These are phyloP conservation scores for Sphaerobolus stellatus DNA, from an alignment of 1,284 basidiomycete species.

Conservation along the genomic window DNA sequence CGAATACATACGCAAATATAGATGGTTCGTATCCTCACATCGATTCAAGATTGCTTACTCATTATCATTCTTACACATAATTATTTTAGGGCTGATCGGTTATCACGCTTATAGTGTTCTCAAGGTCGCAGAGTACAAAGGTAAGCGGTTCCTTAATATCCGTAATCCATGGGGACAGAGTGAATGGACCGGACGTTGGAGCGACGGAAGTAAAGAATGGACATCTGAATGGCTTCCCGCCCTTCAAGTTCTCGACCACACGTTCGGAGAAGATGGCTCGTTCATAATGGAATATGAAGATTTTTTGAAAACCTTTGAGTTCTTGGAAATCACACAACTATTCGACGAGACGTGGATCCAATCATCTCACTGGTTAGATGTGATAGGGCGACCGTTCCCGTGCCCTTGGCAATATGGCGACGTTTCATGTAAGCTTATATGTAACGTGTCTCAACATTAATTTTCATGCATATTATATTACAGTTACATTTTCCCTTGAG, in stretches of 20 bases:
- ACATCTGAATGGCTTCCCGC: conserved; percentile 44
- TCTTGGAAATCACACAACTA: conserved; percentile 45
- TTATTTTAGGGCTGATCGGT: background rate
- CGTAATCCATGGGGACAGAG: conserved; percentile 53
- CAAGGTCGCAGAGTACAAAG: conserved; percentile 45
- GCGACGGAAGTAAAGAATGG: conserved; percentile 53
- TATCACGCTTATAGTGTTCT: conserved; percentile 52
- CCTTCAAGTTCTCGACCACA: conserved; percentile 37
- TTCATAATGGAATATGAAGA: conserved; percentile 56
- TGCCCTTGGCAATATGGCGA: conserved; percentile 48
- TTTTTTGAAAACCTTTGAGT: conserved; percentile 45
- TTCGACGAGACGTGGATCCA: conserved; percentile 50
- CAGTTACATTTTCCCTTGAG: conserved; percentile 44
- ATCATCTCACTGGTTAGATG: conserved; percentile 47
- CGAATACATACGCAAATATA: conserved; percentile 5
- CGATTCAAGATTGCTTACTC: background rate
- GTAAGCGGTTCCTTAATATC: conserved; percentile 49
- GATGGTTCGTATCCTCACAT: too few species aligned
- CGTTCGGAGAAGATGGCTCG: conserved; percentile 51
- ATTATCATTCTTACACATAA: conserved; percentile 15
- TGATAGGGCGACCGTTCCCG: conserved; percentile 34
- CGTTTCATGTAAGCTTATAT: conserved; percentile 41
- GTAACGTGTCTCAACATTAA: background rate
- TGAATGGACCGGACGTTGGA: conserved; percentile 53
- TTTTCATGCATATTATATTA: background rate